These are phyloP conservation scores for Cupressus sempervirens DNA, from an alignment of 75 land plant species.

Conservation along the genomic window DNA sequence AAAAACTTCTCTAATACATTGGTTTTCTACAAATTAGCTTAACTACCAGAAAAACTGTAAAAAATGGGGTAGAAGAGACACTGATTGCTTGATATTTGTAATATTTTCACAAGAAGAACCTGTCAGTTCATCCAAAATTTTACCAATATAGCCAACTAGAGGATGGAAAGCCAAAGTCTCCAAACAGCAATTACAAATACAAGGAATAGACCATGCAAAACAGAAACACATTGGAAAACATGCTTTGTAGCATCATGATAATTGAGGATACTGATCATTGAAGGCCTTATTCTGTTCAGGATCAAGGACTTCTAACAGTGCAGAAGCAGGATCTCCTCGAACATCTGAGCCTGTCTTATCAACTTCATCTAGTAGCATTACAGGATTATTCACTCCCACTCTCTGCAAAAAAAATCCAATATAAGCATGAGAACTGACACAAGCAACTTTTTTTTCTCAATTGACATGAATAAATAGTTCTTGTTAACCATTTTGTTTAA, in stretches of 20 bases:
- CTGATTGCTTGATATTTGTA: background rate
- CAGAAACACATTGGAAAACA: background rate
- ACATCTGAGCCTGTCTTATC: slow-evolving; percentile 97
- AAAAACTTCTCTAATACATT: background rate
- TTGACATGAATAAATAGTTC: background rate
- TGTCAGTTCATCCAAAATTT: background rate
- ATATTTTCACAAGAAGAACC: background rate
- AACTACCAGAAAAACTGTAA: background rate
- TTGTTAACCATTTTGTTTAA: background rate
- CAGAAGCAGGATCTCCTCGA: slow-evolving; percentile 97
- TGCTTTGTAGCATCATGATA: background rate
- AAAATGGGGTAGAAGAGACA: background rate
- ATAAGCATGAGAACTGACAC: background rate
- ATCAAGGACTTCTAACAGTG: slow-evolving; percentile 92
- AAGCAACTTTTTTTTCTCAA: background rate
- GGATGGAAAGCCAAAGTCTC: background rate
- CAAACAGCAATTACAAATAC: background rate
- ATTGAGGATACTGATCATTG: slow-evolving; percentile 93
- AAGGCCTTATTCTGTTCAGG: slow-evolving; percentile 96
- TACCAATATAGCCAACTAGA: background rate
- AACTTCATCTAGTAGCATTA: slow-evolving; percentile 95
- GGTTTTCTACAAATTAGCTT: background rate
- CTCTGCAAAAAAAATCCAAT: slow-evolving; percentile 41
- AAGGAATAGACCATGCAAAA: background rate
- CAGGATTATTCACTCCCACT: slow-evolving; percentile 91